Conservation (phyloP, 106 monocot genomes). For the Platanthera guangdongensis region DNA sequence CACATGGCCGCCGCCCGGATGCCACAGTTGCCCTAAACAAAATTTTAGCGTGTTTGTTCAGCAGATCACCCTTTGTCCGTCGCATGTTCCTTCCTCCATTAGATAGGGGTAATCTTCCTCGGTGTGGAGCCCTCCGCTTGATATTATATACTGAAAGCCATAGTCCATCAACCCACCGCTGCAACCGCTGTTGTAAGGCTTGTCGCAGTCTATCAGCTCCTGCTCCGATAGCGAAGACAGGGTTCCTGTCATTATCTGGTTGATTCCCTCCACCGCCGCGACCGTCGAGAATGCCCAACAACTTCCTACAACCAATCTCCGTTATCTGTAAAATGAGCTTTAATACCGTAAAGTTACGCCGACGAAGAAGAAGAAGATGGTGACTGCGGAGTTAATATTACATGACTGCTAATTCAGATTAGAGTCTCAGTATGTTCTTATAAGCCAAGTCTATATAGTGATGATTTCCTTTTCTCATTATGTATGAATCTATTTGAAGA, state of each 20-base stretch:
- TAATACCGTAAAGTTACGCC: too few relatives aligned
- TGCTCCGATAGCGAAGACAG: conserved; percentile 45
- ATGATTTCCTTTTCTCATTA: background rate
- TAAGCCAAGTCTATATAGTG: too few relatives aligned
- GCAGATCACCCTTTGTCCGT: conserved; percentile 22
- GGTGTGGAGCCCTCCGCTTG: conserved; percentile 29
- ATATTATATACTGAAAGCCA: conserved; percentile 34
- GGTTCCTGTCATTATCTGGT: conserved; percentile 45
- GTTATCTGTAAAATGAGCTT: background rate
- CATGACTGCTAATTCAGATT: background rate
- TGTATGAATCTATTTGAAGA: too few relatives aligned
- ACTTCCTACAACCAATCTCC: conserved; percentile 24
- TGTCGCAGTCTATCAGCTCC: conserved; percentile 52
- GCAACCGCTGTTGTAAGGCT: conserved; percentile 36
- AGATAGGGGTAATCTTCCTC: conserved; percentile 52
- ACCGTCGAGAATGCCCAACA: conserved; percentile 61
- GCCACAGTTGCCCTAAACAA: background rate
- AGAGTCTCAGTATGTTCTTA: too few relatives aligned
- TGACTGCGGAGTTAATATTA: background rate
- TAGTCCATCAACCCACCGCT: conserved; percentile 53
- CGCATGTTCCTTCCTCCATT: conserved; percentile 47
- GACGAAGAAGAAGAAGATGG: background rate
- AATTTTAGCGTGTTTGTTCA: background rate
- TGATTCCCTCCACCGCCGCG: conserved; percentile 41
- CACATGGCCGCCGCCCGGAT: too few relatives aligned